Evolutionary conservation across 2,329 filamentous ascomycete genomes (phyloP).

Genomic region (Fusarium penzigii): DNA sequence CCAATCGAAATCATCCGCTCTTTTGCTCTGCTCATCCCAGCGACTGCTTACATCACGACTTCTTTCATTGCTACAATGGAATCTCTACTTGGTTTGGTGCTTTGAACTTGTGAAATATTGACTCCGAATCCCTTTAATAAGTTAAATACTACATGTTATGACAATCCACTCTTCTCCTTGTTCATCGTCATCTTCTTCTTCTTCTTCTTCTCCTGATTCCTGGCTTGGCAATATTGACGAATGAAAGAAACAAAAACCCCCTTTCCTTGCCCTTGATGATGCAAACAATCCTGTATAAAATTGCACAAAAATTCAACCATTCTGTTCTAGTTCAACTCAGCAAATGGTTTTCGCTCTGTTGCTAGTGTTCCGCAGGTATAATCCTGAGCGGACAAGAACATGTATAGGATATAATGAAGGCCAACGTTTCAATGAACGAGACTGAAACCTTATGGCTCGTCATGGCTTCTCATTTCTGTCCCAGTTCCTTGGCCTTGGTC

Average conservation of each 20-base stretch:
- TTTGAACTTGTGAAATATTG: neutral
- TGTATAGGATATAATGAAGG: conserved; percentile 28
- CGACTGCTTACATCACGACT: too few relatives aligned
- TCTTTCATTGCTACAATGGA: too few relatives aligned
- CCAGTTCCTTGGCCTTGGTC: conserved; percentile 11
- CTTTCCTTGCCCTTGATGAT: conserved; percentile 6
- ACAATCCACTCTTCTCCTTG: neutral
- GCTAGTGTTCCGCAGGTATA: conserved; percentile 23
- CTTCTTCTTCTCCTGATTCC: conserved; percentile 5
- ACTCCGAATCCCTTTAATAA: neutral
- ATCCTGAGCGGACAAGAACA: conserved; percentile 24
- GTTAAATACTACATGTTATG: neutral
- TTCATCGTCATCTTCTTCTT: conserved; percentile 3
- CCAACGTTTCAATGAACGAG: neutral
- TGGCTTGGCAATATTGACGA: conserved; percentile 3
- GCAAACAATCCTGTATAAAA: conserved; percentile 14
- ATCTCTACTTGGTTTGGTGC: neutral
- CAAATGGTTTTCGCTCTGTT: conserved; percentile 19
- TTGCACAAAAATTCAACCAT: conserved; percentile 8
- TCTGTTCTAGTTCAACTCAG: conserved; percentile 4
- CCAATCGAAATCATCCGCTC: too few relatives aligned
- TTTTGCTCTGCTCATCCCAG: too few relatives aligned
- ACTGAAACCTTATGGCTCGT: conserved; percentile 1
- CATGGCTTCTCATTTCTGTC: conserved; percentile 12
- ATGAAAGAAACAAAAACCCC: neutral